Evolutionary conservation across 176 grass and related monocot species (phyloP), one percentile per base, ranked within the genome.

Genomic region (Leersia perrieri): DNA sequence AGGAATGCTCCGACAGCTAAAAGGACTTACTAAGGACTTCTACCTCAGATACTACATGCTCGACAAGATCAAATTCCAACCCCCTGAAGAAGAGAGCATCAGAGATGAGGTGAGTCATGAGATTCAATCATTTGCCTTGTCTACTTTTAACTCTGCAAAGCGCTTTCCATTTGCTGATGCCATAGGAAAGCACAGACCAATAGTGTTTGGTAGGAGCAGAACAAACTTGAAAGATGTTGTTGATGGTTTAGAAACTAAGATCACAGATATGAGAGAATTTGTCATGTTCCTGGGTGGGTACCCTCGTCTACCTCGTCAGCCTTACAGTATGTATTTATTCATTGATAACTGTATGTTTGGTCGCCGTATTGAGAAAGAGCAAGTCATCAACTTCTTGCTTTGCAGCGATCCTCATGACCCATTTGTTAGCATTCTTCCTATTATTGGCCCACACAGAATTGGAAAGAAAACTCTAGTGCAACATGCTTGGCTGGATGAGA

Each of bases 401-500:
- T 55, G 22, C 33, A 40, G 33, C 29, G 74, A 36, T 76, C 39
- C 16, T 20, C 3, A 38, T 26, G 26, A 77, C 41, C 27, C 18
- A 34, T 39, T 12, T 45, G 9, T 88, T 7, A 61, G 33, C 34
- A 60, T 79, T 29, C 74, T 88, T 72, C 80, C 90, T 26, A 41
- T 92, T 16, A 32, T 92, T 2, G 90, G 82, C 11, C 73, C 41
- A 1, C 23, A 1, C 3, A 77, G 74, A 55, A 87, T 76, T 2
- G 86, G 90, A 11, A 92, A 89, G 83, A 89, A 47, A 63, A 92
- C 81, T 20, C 79, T 86, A 9, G 79, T 80, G 33, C 83, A 82
- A 3, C 87, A 92, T 85, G 85, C 70, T 83, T 89, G 75, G 74
- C 27, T 60, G 9, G 74, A 92, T 72, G 74, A 84, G 35, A 83